Evolutionary conservation across 345 rosid species (phyloP).

Genomic region (Eucalyptus curtisii): DNA sequence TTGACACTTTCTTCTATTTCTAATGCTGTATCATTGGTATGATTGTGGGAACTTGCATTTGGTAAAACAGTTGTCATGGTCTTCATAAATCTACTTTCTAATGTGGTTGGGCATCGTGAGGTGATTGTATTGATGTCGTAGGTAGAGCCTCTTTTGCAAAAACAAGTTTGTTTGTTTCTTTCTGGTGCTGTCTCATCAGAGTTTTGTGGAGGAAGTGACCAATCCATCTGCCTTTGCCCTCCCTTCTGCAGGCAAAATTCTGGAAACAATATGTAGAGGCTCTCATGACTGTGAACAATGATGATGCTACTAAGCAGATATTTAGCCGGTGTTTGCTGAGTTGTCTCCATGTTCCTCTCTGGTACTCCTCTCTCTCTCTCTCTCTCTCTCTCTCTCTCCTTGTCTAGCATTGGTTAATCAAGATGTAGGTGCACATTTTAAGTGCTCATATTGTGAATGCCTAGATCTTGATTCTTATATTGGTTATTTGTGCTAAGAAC

Average conservation of each 20-base stretch:
- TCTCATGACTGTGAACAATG: conserved; percentile 70
- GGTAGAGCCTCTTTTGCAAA: not conserved
- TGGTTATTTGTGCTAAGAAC: not conserved
- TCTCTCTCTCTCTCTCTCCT: too few relatives aligned
- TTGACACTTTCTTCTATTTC: not conserved
- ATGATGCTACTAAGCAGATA: conserved; percentile 83
- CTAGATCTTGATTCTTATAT: not conserved
- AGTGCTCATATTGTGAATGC: not conserved
- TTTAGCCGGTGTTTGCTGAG: conserved; percentile 90
- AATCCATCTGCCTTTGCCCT: not conserved
- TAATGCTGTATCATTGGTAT: not conserved
- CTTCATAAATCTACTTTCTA: not conserved
- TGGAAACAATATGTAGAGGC: conserved; percentile 99
- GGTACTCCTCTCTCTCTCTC: conserved; percentile 25
- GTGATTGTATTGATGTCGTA: not conserved
- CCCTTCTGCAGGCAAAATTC: conserved; percentile 56
- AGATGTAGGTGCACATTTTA: not conserved
- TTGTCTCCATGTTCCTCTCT: conserved; percentile 91
- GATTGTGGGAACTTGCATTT: not conserved
- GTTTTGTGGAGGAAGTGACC: not conserved
- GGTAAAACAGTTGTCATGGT: not conserved
- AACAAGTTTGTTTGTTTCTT: not conserved
- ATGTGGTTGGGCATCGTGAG: not conserved
- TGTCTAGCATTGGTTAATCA: not conserved
- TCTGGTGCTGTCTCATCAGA: not conserved